phyloP scores from a whole-genome alignment of 164 flowering plant species.

The Nymphaea colorata region DNA sequence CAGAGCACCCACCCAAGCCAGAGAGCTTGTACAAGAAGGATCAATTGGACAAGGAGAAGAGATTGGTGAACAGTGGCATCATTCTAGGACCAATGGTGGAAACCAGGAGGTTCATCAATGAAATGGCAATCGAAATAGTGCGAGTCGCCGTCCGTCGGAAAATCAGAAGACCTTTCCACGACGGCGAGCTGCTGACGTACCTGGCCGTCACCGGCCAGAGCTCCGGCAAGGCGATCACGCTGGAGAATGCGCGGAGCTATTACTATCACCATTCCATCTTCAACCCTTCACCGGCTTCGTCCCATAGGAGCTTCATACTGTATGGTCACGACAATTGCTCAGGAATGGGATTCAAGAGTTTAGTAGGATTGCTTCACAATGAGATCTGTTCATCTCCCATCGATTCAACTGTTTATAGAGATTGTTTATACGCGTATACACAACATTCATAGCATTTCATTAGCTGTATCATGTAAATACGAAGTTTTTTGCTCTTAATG shows the following conservation, averaged over 20 bases:
- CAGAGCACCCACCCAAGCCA: neutral
- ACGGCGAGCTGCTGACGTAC: constrained; percentile 49
- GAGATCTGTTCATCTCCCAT: constrained; percentile 38
- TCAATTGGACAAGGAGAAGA: constrained; percentile 9
- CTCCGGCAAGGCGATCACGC: neutral
- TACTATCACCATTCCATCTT: constrained; percentile 29
- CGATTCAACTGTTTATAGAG: constrained; percentile 56
- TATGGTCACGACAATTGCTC: neutral
- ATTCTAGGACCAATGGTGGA: constrained; percentile 67
- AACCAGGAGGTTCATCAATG: constrained; percentile 40
- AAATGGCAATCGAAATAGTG: constrained; percentile 57
- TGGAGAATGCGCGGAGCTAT: constrained; percentile 3
- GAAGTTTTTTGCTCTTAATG: no score
- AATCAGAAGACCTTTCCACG: constrained; percentile 37
- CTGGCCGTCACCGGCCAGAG: constrained; percentile 17
- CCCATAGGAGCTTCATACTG: neutral
- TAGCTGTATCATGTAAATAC: no score
- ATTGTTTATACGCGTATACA: constrained; percentile 26
- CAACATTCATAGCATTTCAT: neutral
- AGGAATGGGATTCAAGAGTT: constrained; percentile 24
- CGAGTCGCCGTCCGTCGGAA: constrained; percentile 42
- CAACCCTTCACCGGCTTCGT: neutral
- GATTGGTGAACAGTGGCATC: constrained; percentile 23
- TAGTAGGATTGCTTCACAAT: constrained; percentile 21
- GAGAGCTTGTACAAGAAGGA: constrained; percentile 4